Evolutionary conservation across 805 yeast genomes (phyloP).

Genomic region (Kluyveromyces siamensis): DNA sequence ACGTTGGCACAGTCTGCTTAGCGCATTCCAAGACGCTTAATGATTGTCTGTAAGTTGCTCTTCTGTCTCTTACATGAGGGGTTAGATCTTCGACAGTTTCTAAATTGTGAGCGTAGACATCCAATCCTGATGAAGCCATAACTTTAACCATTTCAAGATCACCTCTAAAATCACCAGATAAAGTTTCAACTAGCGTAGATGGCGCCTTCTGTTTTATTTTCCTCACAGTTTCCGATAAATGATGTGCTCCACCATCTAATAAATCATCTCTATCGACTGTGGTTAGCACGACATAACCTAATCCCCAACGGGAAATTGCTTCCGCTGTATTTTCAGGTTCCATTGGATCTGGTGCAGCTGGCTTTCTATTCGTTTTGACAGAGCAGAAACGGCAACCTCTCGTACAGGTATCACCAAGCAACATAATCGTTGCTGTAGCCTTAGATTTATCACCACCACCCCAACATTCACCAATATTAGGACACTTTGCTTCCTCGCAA

Average conservation of each 20-base stretch:
- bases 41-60: slow-evolving; percentile 92
- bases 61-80: slow-evolving; percentile 89
- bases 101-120: slow-evolving; percentile 93
- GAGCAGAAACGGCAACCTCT: slow-evolving; percentile 99
- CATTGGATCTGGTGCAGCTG: slow-evolving; percentile 84
- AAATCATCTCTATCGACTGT: slow-evolving; percentile 97
- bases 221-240: slow-evolving; percentile 78
- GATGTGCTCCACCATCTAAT: slow-evolving; percentile 86
- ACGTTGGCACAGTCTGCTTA: slow-evolving; percentile 59
- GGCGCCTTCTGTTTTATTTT: slow-evolving; percentile 84
- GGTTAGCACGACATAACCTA: slow-evolving; percentile 94
- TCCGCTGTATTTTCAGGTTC: slow-evolving; percentile 98
- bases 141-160: slow-evolving; percentile 70
- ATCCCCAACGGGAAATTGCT: slow-evolving; percentile 95
- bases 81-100: slow-evolving; percentile 95
- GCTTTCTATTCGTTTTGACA: slow-evolving; percentile 84
- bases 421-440: slow-evolving; percentile 93
- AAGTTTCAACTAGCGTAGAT: slow-evolving; percentile 83
- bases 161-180: slow-evolving; percentile 94
- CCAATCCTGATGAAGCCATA: slow-evolving; percentile 80
- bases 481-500: slow-evolving; percentile 98
- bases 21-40: slow-evolving; percentile 72
- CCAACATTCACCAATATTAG: slow-evolving; percentile 99
- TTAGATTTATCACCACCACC: slow-evolving; percentile 75
- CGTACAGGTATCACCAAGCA: slow-evolving; percentile 97